Evolutionary conservation across 2,329 filamentous ascomycete genomes (phyloP).

Genomic region (Cladosporium velox): DNA sequence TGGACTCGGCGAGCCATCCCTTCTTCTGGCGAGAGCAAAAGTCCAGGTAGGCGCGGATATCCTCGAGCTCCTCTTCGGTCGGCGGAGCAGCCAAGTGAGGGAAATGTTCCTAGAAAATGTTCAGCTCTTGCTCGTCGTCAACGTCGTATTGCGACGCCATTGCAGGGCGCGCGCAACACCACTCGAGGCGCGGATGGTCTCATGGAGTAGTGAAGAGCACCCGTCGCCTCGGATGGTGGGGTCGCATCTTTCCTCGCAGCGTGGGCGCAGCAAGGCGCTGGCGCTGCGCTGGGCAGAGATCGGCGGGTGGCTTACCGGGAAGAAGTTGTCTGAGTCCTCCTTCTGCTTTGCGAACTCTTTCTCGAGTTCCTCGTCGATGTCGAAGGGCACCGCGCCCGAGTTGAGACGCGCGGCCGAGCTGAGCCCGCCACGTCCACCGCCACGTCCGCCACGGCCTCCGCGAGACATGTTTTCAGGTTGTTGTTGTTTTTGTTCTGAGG

Average conservation of each 20-base stretch:
- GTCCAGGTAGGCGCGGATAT: constrained; percentile 16
- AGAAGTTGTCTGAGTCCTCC: constrained; percentile 16
- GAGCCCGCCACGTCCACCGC: constrained; percentile 17
- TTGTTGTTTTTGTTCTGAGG: background rate
- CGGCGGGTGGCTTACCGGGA: constrained; percentile 18
- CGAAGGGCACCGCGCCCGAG: constrained; percentile 13
- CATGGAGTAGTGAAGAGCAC: background rate
- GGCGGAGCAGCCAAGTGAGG: constrained; percentile 18
- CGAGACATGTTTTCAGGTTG: constrained; percentile 12
- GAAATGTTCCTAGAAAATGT: constrained; percentile 21
- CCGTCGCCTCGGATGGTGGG: background rate
- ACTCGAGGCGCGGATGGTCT: background rate
- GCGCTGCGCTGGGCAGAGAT: background rate
- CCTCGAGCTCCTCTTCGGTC: constrained; percentile 12
- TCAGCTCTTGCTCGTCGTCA: constrained; percentile 20
- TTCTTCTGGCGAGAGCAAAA: constrained; percentile 10
- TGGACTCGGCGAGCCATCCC: constrained; percentile 18
- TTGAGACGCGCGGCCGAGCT: constrained; percentile 19
- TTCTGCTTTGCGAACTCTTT: constrained; percentile 17
- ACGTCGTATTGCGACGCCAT: constrained; percentile 14
- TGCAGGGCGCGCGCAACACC: constrained; percentile 13
- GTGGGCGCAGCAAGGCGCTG: background rate
- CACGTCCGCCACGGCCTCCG: constrained; percentile 17
- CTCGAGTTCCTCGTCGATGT: constrained; percentile 22
- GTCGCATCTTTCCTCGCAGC: background rate